Base-by-base conservation (phyloP, 179 eudicot species). In the Corrigiola litoralis region DNA sequence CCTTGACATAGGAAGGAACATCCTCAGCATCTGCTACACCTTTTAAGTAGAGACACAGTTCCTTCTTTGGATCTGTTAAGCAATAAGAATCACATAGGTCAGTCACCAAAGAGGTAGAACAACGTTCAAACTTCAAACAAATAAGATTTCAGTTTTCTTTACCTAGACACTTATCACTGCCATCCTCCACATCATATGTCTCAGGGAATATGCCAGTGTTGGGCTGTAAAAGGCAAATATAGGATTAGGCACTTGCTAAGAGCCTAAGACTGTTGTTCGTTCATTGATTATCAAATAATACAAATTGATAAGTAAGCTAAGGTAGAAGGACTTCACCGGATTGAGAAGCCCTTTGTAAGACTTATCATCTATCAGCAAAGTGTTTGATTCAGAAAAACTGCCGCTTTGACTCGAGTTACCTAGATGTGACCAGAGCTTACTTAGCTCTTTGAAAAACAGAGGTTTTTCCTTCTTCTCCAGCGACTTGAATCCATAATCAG, bases 1-100 rank as follows among this genome's bases (percentile, higher is more conserved):
- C 74, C 42, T 81, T 72, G 9, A 83, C 84, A 59, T 85, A 83
- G 2, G 81, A 72, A 5, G 77, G 78, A 66, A 83, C 87, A 71
- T 83, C 79, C 2, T 63, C 81, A 23, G 81, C 86, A 12, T 79
- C 77, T 3, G 60, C 84, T n/a, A 83, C 44, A 2, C 78, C 86
- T 14, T 79, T 58, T 49, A 79, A 28, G 64, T 63, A 85, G 7
- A 11, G 28, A 9, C 74, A 62, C 62, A 85, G 21, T 68, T 71
- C 82, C 1, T 77, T 75, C 13, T 72, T 44, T 2, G 81, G 79
- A 57, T 76, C 81, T 80, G 52, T 6, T 49, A 12, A 5, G n/a
- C 7, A 18, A 31, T 13, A 34, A 49, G 21, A 13, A 12, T 20
- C 7, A 4, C 16, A 33, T 12, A 31, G n/a, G 18, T 11, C 9